Base-by-base conservation (phyloP, 306 rosid species). In the Prinsepia uniflora region DNA sequence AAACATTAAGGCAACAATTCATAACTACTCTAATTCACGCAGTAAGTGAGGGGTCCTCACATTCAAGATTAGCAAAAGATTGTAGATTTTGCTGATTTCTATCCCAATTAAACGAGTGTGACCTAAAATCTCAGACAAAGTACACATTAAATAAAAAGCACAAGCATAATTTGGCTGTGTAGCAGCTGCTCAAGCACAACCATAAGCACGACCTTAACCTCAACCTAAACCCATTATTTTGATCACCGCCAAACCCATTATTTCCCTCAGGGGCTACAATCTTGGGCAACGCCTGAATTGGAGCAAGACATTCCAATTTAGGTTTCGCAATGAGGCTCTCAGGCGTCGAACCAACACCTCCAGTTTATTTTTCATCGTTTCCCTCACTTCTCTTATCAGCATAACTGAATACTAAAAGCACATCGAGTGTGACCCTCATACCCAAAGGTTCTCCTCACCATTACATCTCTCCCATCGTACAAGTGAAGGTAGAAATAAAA, bases 201-300 rank as follows among this genome's bases (percentile, higher is more conserved):
- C 30, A 24, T 24, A 24, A 24, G 30, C 30, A 24, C 30, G 30
- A 30, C 64, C 64, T 47, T 53, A 61, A 8, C n/a, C 64, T 59
- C 64, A 56, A 30, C 7, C 39, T 60, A 41, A n/a, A 10, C 30
- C 63, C 63, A 0, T 58, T 13, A n/a, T 6, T 17, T 61, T 30
- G 70, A 46, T 30, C 17, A 55, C 34, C 34, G 12, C 34, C 36
- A 10, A 65, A 53, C 62, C 63, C 62, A 68, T 52, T 68, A 14
- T 40, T 41, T 20, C 41, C 73, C 40, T 68, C 73, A 7, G 48
- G 30, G 50, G 36, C 43, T 36, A 34, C 45, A 42, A 70, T 45
- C 19, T 56, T 56, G n/a, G 74, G 54, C 74, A 11, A 53, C 36
- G 42, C 30, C 7, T 58, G 74, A 48, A 70, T 57, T 22, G 55